Base-by-base conservation (phyloP, 352 stramenopile genomes). In the Phytophthora brassicae region DNA sequence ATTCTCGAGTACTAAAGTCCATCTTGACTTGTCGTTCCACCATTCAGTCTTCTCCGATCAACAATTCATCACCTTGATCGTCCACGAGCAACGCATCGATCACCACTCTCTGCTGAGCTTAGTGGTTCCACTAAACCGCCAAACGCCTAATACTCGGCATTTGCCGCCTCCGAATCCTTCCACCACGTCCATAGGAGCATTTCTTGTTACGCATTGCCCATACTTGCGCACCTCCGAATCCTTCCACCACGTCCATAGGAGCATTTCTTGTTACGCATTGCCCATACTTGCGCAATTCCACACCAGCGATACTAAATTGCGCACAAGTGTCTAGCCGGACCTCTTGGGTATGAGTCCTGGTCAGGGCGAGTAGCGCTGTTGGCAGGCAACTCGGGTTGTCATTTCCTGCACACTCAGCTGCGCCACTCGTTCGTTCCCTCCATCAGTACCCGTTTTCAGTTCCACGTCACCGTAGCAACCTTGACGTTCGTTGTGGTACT, bases 41-140 rank as follows among this genome's bases (percentile, higher is more conserved):
- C 56, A 63, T 56, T 41, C 41, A 65, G 41, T 59, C 57, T 17
- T 65, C 57, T 0, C 48, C 57, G 6, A 65, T 35, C 3, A 65
- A 42, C 1, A 65, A 26, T 23, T 59, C 41, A 13, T 43, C 23
- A 2, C 14, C 41, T 20, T 58, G 48, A 0, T 23, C 48, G 11
- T 59, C 48, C 8, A 59, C 57, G 4, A 65, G 1, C 2, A 65
- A 16, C 0, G 47, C 57, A 9, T 65, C n/a, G 0, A 55, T 33
- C 0, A 20, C 14, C 0, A 64, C 28, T 1, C 26, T 11, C n/a
- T 65, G 48, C 12, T 59, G 48, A 22, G 49, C 58, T 12, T 6
- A 0, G 48, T 59, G 0, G 23, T 54, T 1, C 57, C 57, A 0
- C 8, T 1, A 17, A 65, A 54, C 3, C 33, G 11, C 57, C 41